These are phyloP conservation scores for Rhodofomes roseus DNA, from an alignment of 1,284 basidiomycete species.

Conservation along the genomic window DNA sequence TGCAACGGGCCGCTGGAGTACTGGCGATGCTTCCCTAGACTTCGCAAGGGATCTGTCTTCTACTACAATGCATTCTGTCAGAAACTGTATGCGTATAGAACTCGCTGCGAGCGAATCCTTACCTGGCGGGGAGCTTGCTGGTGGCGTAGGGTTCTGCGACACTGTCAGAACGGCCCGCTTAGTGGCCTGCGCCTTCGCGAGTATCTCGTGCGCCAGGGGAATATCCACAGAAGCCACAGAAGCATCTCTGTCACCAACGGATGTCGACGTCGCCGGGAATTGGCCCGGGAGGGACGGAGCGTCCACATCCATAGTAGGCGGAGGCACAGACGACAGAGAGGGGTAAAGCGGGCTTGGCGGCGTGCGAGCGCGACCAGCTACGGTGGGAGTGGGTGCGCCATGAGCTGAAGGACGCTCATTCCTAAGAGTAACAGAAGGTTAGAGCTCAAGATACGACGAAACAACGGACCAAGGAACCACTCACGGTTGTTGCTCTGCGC, in stretches of 20 bases:
- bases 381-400: background rate
- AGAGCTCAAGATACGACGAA: background rate
- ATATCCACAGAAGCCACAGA: background rate
- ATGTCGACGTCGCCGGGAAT: conserved; percentile 1
- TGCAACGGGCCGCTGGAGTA: background rate
- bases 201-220: background rate
- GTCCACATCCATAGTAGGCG: background rate
- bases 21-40: background rate
- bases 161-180: background rate
- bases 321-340: background rate
- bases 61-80: background rate
- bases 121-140: background rate
- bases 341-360: background rate
- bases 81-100: background rate
- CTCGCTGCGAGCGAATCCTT: background rate
- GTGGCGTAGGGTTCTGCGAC: conserved; percentile 3
- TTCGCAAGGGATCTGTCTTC: background rate
- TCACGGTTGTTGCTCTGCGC: background rate
- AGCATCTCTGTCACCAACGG: background rate
- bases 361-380: background rate
- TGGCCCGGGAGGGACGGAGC: background rate
- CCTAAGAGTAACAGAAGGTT: background rate
- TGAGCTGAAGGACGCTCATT: background rate
- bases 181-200: background rate
- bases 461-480: background rate